These are phyloP conservation scores for Tolypocladium ophioglossoides DNA, from an alignment of 2,329 filamentous ascomycete species.

Conservation along the genomic window DNA sequence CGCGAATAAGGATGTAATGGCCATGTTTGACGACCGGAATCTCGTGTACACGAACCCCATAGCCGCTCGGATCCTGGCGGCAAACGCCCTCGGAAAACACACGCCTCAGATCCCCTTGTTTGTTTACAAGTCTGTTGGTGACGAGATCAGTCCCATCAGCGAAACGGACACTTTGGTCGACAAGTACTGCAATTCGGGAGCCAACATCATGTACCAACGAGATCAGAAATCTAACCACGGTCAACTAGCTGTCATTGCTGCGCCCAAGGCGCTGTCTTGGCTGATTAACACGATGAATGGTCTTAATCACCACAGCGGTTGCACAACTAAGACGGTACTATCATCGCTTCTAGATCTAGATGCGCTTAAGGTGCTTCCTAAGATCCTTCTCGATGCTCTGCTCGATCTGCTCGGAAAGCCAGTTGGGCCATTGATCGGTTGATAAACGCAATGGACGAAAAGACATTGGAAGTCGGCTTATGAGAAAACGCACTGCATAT, in stretches of 20 bases:
- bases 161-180: conserved; percentile 32
- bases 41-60: conserved; percentile 10
- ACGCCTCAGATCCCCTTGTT: conserved; percentile 36
- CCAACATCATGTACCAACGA: conserved; percentile 25
- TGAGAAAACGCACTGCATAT: too few species aligned
- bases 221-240: not conserved
- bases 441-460: not conserved
- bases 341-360: not conserved
- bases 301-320: not conserved
- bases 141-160: conserved; percentile 27
- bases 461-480: too few species aligned
- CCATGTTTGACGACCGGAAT: conserved; percentile 27
- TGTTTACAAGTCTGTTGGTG: conserved; percentile 32
- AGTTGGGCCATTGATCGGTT: not conserved
- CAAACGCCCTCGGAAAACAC: conserved; percentile 20
- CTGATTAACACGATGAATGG: not conserved
- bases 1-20: conserved; percentile 20
- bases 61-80: conserved; percentile 14
- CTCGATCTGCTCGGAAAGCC: not conserved
- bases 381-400: not conserved
- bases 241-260: not conserved
- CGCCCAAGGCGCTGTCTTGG: not conserved
- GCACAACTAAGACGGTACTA: not conserved
- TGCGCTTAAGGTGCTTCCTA: not conserved
- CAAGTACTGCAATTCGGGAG: conserved; percentile 28